Evolutionary conservation across 2,329 filamentous ascomycete species (phyloP).

Genomic region (Aspergillus sp.): DNA sequence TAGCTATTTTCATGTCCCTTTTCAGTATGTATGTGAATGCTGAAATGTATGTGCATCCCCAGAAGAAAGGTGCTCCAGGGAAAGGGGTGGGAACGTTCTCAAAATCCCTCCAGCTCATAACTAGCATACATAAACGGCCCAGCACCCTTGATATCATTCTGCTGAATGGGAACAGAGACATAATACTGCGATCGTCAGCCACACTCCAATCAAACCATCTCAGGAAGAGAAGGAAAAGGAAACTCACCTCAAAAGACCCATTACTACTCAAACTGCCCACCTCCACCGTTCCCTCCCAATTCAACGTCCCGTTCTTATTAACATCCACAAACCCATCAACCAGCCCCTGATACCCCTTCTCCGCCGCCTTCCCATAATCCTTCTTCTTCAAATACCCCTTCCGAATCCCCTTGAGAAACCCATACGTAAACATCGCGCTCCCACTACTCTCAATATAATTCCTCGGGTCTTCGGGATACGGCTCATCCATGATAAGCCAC

Average conservation of each 20-base stretch:
- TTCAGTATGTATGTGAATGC: too few relatives aligned
- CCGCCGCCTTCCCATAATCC: constrained; percentile 6
- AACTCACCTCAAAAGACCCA: constrained; percentile 14
- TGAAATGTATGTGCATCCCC: background rate
- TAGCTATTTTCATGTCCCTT: too few relatives aligned
- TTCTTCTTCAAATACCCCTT: constrained; percentile 7
- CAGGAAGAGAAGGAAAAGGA: too few relatives aligned
- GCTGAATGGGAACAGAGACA: constrained; percentile 13
- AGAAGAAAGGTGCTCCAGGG: too few relatives aligned
- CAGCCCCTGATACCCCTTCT: constrained; percentile 6
- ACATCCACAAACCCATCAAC: constrained; percentile 3
- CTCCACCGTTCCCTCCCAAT: constrained; percentile 17
- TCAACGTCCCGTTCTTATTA: constrained; percentile 14
- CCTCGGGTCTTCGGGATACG: constrained; percentile 9
- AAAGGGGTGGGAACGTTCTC: too few relatives aligned
- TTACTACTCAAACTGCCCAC: constrained; percentile 17
- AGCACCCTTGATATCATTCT: constrained; percentile 16
- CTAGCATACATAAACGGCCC: constrained; percentile 19
- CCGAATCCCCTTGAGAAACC: constrained; percentile 11
- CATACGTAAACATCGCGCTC: constrained; percentile 17
- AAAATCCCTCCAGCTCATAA: constrained; percentile 13
- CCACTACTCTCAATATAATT: constrained; percentile 20
- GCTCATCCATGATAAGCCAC: constrained; percentile 16
- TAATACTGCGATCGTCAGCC: constrained; percentile 7
- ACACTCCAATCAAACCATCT: too few relatives aligned